phyloP scores from a whole-genome alignment of 768 basidiomycete species.

The Candolleomyces aberdarensis region DNA sequence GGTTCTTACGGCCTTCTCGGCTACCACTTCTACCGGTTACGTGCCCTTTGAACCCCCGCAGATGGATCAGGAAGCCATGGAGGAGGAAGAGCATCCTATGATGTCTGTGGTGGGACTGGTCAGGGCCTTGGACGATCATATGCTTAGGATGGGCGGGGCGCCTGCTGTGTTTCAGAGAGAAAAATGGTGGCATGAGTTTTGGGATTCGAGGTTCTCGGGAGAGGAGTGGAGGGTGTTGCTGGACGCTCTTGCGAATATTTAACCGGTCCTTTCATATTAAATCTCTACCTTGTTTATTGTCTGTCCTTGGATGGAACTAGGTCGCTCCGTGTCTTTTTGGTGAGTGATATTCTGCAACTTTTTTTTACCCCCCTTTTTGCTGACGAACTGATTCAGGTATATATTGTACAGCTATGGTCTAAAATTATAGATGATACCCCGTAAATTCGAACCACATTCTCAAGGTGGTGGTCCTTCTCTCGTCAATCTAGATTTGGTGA shows the following conservation, averaged over 20 bases:
- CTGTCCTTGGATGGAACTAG: neutral
- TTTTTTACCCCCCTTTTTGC: no score
- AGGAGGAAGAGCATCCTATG: constrained; percentile 18
- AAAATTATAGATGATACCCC: no score
- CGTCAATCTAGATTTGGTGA: no score
- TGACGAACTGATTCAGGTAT: no score
- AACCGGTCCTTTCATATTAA: neutral
- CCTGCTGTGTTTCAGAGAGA: constrained; percentile 14
- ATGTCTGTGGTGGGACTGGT: constrained; percentile 16
- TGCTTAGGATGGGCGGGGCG: constrained; percentile 17
- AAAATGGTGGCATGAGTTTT: constrained; percentile 23
- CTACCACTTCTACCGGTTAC: neutral
- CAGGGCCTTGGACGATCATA: constrained; percentile 12
- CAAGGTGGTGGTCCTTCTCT: no score
- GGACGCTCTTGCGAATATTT: neutral
- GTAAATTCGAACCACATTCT: no score
- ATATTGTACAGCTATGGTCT: no score
- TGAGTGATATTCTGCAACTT: no score
- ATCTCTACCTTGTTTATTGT: neutral
- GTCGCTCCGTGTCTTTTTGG: neutral
- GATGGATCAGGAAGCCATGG: constrained; percentile 15
- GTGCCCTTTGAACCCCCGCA: neutral
- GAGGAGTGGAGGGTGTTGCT: constrained; percentile 19
- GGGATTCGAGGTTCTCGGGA: constrained; percentile 19
- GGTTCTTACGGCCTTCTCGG: neutral